Evolutionary conservation across 2,329 filamentous ascomycete species (phyloP).

Genomic region (Phaeosphaeriaceae sp.): DNA sequence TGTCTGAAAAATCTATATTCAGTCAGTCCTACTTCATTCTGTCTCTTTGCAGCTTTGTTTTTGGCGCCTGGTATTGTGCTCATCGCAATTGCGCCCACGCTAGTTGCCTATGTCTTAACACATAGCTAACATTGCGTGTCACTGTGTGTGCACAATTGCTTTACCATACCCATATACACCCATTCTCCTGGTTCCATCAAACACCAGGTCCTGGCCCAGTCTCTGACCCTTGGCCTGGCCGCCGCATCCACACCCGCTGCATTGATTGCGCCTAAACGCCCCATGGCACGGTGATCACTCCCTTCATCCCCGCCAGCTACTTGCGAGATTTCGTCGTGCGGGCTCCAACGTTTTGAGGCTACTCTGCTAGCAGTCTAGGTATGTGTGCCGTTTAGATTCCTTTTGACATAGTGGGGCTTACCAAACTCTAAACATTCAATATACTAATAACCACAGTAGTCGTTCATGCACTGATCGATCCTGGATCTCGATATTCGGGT

Average conservation of each 20-base stretch:
- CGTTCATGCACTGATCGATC: constrained; percentile 38
- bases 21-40: constrained; percentile 36
- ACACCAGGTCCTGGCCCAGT: constrained; percentile 24
- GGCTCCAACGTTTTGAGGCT: constrained; percentile 45
- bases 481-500: constrained; percentile 30
- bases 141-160: constrained; percentile 33
- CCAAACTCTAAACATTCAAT: constrained; percentile 31
- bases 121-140: constrained; percentile 33
- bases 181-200: constrained; percentile 21
- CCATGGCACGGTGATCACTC: constrained; percentile 42
- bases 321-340: constrained; percentile 44
- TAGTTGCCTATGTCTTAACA: constrained; percentile 26
- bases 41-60: constrained; percentile 40
- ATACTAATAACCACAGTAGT: constrained; percentile 36
- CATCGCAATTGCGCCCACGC: constrained; percentile 35
- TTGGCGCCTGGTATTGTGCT: constrained; percentile 34
- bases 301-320: constrained; percentile 40
- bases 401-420: constrained; percentile 28
- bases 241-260: constrained; percentile 34
- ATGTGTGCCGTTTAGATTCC: constrained; percentile 31
- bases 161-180: constrained; percentile 23
- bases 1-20: constrained; percentile 38
- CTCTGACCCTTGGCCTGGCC: constrained; percentile 33
- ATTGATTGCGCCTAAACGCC: constrained; percentile 36
- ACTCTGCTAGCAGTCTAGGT: constrained; percentile 36